phyloP scores from a whole-genome alignment of 2,329 filamentous ascomycete species.

The Neurospora sp. region DNA sequence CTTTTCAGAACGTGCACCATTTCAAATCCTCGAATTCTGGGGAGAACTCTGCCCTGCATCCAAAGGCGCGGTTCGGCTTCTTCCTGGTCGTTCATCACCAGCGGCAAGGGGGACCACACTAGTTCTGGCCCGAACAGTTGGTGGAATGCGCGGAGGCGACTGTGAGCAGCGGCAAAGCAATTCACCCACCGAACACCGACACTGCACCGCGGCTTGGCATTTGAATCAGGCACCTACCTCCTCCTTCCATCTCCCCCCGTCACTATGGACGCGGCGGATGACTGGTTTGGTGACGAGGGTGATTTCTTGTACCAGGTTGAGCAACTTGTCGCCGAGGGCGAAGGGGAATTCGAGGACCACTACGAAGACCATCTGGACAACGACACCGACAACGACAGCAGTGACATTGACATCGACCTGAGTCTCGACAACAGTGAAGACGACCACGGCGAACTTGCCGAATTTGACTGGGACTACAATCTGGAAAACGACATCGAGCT shows the following conservation, averaged over 20 bases:
- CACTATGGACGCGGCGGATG: not conserved
- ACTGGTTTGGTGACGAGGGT: not conserved
- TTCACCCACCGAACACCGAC: not conserved
- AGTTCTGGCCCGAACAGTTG: not conserved
- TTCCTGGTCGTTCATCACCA: not conserved
- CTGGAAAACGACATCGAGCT: not conserved
- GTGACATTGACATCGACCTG: constrained; percentile 1
- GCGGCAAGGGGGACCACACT: not conserved
- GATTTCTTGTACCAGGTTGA: not conserved
- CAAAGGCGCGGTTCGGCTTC: not conserved
- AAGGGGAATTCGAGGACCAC: not conserved
- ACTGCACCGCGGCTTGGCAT: not conserved
- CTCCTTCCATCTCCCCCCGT: not conserved
- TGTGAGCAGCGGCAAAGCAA: not conserved
- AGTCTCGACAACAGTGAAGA: not conserved
- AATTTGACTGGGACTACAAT: not conserved
- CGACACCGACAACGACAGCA: not conserved
- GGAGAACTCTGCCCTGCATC: not conserved
- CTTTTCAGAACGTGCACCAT: not conserved
- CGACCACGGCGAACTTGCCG: not conserved
- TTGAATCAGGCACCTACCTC: not conserved
- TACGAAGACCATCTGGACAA: not conserved
- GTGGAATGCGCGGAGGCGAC: not conserved
- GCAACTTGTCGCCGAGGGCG: not conserved
- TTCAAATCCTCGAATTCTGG: not conserved